These are phyloP conservation scores for Amoebophrya sp. DNA, from an alignment of 169 alveolate species.

Conservation along the genomic window DNA sequence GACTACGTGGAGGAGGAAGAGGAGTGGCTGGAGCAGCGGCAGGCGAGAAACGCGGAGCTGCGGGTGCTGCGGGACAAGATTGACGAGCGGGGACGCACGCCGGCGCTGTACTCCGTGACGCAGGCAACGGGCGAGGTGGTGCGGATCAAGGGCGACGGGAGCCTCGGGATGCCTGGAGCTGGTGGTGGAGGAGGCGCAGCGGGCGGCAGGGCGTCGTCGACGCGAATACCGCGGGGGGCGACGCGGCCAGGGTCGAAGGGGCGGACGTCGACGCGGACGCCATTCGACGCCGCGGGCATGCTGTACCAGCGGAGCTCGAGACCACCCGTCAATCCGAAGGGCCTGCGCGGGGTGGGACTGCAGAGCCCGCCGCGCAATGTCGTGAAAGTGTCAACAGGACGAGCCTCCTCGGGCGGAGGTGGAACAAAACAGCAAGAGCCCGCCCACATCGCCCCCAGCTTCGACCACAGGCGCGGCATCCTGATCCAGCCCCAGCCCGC, in stretches of 20 bases:
- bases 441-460: neutral
- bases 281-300: neutral
- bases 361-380: too few species aligned
- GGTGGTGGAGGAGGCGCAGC: too few species aligned
- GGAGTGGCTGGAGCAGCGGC: neutral
- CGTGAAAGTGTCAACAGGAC: too few species aligned
- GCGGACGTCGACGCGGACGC: too few species aligned
- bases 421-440: too few species aligned
- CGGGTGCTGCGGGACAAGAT: neutral
- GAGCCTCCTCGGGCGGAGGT: too few species aligned
- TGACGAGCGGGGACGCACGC: neutral
- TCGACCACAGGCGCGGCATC: neutral
- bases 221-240: neutral
- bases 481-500: neutral
- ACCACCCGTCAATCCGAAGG: neutral
- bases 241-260: too few species aligned
- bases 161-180: neutral
- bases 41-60: neutral
- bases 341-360: neutral
- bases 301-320: neutral
- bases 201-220: too few species aligned
- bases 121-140: neutral
- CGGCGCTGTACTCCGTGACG: neutral
- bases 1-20: neutral
- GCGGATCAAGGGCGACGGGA: neutral